phyloP scores from a whole-genome alignment of 495 filamentous ascomycete species.

The Hypoxylon lenormandii region DNA sequence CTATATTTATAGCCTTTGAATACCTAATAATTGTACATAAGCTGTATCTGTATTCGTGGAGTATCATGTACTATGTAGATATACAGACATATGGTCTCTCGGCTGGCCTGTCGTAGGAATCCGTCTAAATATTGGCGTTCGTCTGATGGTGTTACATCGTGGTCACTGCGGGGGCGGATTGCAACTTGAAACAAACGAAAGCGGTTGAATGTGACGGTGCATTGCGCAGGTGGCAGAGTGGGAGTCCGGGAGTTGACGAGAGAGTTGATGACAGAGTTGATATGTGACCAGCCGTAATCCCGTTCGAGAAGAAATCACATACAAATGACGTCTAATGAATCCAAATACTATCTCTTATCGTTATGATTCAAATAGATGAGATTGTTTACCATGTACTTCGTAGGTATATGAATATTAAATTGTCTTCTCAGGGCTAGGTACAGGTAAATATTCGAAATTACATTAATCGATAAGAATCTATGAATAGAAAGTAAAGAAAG shows the following conservation, averaged over 20 bases:
- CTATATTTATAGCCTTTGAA: too few relatives aligned
- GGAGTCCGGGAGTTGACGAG: slow-evolving; percentile 17
- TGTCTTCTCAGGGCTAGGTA: background rate
- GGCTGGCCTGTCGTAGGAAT: background rate
- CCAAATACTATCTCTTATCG: background rate
- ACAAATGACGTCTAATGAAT: background rate
- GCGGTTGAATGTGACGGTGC: slow-evolving; percentile 32
- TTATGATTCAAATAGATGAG: background rate
- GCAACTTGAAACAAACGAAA: slow-evolving; percentile 43
- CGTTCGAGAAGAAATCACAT: background rate
- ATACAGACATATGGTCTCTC: too few relatives aligned
- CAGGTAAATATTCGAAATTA: background rate
- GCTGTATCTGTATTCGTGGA: background rate
- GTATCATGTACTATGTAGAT: background rate
- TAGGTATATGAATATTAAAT: background rate
- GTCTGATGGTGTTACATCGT: slow-evolving; percentile 45
- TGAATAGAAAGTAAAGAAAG: background rate
- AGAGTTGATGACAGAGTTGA: slow-evolving; percentile 4
- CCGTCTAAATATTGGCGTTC: slow-evolving; percentile 18
- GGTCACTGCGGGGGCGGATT: slow-evolving; percentile 21
- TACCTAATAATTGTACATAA: background rate
- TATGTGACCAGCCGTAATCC: slow-evolving; percentile 3
- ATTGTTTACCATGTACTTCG: background rate
- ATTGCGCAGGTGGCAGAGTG: slow-evolving; percentile 12
- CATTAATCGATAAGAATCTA: too few relatives aligned